These are phyloP conservation scores for Chaetomiaceae sp. DNA, from an alignment of 2,329 filamentous ascomycete species.

Conservation along the genomic window DNA sequence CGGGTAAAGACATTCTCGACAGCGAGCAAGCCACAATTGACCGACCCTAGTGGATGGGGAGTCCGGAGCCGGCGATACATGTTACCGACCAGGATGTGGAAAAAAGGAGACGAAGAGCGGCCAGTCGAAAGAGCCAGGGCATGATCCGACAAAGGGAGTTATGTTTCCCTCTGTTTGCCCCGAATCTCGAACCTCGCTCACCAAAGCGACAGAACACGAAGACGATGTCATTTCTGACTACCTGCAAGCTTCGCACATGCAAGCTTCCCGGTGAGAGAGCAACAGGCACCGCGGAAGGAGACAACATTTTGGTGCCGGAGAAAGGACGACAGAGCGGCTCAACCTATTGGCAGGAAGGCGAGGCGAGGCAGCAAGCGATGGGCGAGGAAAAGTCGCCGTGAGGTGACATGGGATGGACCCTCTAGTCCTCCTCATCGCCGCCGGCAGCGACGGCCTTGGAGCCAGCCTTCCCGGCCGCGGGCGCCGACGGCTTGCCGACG, in stretches of 20 bases:
- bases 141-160: not conserved
- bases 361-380: not conserved
- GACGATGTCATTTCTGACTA: constrained; percentile 1
- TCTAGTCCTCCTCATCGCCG: constrained; percentile 23
- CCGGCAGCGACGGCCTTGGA: constrained; percentile 19
- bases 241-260: not conserved
- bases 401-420: not conserved
- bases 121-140: not conserved
- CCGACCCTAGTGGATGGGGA: not conserved
- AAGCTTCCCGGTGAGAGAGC: not conserved
- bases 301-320: not conserved
- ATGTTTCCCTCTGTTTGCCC: too few species aligned
- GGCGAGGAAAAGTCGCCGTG: not conserved
- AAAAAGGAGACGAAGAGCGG: not conserved
- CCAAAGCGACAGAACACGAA: not conserved
- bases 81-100: not conserved
- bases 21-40: not conserved
- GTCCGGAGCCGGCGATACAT: constrained; percentile 11
- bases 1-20: too few species aligned
- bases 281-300: not conserved
- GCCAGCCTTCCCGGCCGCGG: constrained; percentile 1
- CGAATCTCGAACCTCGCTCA: not conserved
- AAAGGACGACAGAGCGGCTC: not conserved
- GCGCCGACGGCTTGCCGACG: constrained; percentile 14
- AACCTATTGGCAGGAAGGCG: not conserved